Conservation (phyloP, 352 stramenopile species). For the Phytophthora boehmeriae region DNA sequence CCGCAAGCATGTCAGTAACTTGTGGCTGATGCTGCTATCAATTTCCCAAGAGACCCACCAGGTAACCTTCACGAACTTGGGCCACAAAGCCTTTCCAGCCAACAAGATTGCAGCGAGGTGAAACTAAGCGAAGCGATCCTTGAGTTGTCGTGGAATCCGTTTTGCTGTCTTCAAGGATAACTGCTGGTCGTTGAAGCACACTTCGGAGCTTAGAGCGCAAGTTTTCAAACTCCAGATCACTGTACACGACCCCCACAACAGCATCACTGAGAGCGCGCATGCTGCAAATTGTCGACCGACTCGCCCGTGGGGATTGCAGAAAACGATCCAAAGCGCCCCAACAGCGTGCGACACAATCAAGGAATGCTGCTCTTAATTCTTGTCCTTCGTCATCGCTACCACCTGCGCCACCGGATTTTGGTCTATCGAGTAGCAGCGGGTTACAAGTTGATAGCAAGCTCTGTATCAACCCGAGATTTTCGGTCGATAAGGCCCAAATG, state of each 20-base stretch:
- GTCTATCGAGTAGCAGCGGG: constrained; percentile 29
- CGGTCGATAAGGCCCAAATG: constrained; percentile 34
- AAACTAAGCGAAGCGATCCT: neutral
- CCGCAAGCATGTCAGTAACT: constrained; percentile 3
- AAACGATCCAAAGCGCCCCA: constrained; percentile 20
- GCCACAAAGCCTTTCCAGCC: constrained; percentile 33
- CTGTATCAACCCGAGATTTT: constrained; percentile 32
- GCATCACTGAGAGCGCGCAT: constrained; percentile 26
- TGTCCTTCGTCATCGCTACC: constrained; percentile 15
- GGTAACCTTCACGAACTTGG: constrained; percentile 33
- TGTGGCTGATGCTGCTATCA: neutral
- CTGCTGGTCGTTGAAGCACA: constrained; percentile 22
- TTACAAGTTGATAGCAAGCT: constrained; percentile 23
- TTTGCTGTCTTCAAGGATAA: constrained; percentile 26
- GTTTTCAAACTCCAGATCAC: constrained; percentile 14
- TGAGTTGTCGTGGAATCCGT: constrained; percentile 2
- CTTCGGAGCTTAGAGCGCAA: constrained; percentile 15
- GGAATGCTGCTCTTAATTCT: constrained; percentile 17
- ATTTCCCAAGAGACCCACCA: constrained; percentile 16
- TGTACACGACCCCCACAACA: constrained; percentile 24
- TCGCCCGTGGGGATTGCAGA: constrained; percentile 13
- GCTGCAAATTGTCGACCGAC: constrained; percentile 16
- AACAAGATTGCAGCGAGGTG: constrained; percentile 23
- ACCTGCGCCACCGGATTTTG: constrained; percentile 8
- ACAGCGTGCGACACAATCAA: constrained; percentile 22